Percentiles rank a stretch among this genome's conserved stretches.
These are phyloP conservation scores for Closterium sp. DNA, from an alignment of 139 green algal genomes.

Conservation along the genomic window DNA sequence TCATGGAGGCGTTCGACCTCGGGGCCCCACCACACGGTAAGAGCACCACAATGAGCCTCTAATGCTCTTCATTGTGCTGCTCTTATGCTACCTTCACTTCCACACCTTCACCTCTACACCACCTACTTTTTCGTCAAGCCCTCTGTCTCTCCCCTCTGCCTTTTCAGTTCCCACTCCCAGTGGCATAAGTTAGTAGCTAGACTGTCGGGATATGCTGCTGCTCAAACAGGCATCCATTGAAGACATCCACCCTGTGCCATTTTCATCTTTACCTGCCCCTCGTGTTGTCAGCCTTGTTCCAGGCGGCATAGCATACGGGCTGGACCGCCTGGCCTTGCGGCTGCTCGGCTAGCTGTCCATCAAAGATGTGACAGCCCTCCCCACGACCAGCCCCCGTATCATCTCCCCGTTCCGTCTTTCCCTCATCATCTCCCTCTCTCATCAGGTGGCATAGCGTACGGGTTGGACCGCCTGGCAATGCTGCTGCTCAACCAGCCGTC, in stretches of 20 bases:
- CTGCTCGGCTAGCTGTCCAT: slow-evolving; percentile 80
- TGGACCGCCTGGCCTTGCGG: slow-evolving; percentile 94
- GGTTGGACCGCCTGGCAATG: slow-evolving; percentile 93
- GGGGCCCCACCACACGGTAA: slow-evolving; percentile 87
- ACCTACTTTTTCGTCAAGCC: not conserved
- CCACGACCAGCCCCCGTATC: slow-evolving; percentile 81
- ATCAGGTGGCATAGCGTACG: slow-evolving; percentile 77
- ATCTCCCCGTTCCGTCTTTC: not conserved
- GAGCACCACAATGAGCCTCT: not conserved
- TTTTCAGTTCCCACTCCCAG: too few species aligned
- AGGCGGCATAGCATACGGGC: slow-evolving; percentile 79
- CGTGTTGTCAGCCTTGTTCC: slow-evolving; percentile 13
- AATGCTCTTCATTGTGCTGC: slow-evolving; percentile 12
- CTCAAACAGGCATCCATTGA: slow-evolving; percentile 80
- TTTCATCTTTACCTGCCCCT: not conserved
- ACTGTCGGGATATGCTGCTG: slow-evolving; percentile 86
- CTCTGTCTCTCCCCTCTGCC: not conserved
- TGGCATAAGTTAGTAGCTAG: not conserved
- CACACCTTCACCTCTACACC: not conserved
- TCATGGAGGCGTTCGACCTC: slow-evolving; percentile 61
- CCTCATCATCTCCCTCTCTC: not conserved
- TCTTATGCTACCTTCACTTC: not conserved
- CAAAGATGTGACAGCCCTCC: slow-evolving; percentile 98
- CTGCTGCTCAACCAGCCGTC: slow-evolving; percentile 75
- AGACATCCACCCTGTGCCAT: slow-evolving; percentile 72